Conservation (phyloP, 73 alveolate species). For the Tetrahymena malaccensis region DNA sequence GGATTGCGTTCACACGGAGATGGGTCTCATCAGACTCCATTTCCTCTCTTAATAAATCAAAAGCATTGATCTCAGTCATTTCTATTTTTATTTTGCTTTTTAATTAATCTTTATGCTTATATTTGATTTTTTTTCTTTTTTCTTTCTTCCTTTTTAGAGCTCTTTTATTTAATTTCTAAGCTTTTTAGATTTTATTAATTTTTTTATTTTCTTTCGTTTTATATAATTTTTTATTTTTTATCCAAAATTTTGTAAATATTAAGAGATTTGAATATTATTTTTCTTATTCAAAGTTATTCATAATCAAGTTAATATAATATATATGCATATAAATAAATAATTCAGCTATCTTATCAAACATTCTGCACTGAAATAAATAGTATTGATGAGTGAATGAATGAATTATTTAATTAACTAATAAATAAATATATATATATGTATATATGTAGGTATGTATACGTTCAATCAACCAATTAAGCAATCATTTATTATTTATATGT, state of each 20-base stretch:
- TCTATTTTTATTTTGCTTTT: neutral
- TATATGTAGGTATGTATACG: too few relatives aligned
- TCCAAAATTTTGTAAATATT: neutral
- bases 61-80: constrained; percentile 53
- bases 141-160: neutral
- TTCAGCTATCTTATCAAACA: neutral
- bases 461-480: neutral
- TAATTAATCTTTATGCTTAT: neutral
- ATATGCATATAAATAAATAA: too few relatives aligned
- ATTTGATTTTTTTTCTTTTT: neutral
- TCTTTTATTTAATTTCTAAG: neutral
- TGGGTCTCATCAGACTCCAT: constrained; percentile 91
- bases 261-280: neutral
- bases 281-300: neutral
- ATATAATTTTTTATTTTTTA: neutral
- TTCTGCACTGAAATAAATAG: neutral
- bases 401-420: neutral
- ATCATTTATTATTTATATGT: neutral
- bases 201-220: neutral
- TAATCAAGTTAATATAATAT: neutral
- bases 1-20: constrained; percentile 93
- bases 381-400: neutral
- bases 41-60: constrained; percentile 87
- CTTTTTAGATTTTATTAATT: neutral
- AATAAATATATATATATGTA: too few relatives aligned